These are phyloP conservation scores for Discostella stelligeroides DNA, from an alignment of 108 stramenopile genomes.

Conservation along the genomic window DNA sequence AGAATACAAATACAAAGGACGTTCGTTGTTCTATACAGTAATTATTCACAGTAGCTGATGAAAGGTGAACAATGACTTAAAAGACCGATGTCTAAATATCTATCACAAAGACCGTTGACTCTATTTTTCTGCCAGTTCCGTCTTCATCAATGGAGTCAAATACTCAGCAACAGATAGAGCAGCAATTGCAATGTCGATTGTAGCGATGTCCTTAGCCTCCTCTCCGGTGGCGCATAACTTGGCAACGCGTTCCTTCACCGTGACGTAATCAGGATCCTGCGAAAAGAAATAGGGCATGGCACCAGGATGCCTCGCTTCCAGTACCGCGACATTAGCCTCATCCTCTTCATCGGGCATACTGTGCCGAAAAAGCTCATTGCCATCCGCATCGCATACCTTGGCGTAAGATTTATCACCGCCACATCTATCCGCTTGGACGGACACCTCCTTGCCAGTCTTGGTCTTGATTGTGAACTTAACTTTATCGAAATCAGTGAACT, in stretches of 20 bases:
- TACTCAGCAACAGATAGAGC: constrained; percentile 89
- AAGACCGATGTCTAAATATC: too few species aligned
- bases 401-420: constrained; percentile 87
- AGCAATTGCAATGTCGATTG: constrained; percentile 89
- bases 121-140: constrained; percentile 53
- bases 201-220: constrained; percentile 85
- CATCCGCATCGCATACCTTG: constrained; percentile 66
- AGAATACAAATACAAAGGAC: too few species aligned
- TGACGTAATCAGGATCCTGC: constrained; percentile 95
- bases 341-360: constrained; percentile 94
- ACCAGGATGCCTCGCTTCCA: constrained; percentile 86
- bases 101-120: too few species aligned
- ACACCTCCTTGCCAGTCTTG: constrained; percentile 86
- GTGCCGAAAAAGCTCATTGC: constrained; percentile 84
- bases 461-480: constrained; percentile 95
- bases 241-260: constrained; percentile 90
- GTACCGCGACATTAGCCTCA: constrained; percentile 72
- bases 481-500: constrained; percentile 92
- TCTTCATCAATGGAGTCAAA: constrained; percentile 73
- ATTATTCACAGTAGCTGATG: too few species aligned
- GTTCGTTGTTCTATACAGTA: too few species aligned
- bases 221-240: constrained; percentile 71
- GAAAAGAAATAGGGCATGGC: constrained; percentile 95
- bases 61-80: not conserved
- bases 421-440: constrained; percentile 90